Evolutionary conservation across 768 basidiomycete species (phyloP), one percentile per base, ranked within the genome.

Genomic region (Rhizopogon rudus): DNA sequence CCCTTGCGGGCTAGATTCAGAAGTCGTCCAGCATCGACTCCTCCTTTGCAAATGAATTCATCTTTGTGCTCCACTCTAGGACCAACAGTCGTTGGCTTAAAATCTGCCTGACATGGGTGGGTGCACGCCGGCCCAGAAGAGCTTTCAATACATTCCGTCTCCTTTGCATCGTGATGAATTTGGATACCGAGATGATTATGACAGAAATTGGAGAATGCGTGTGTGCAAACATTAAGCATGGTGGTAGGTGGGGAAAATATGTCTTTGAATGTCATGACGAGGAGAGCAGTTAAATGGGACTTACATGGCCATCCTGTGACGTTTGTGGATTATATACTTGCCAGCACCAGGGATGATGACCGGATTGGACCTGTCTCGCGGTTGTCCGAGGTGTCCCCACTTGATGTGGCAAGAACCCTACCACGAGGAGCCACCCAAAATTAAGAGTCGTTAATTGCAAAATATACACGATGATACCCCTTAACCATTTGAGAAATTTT

Each of bases 1-100:
- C 64, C 62, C 53, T 66, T 67, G 43, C 72, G 69, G 28, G 73
- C 64, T 37, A 74, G 50, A 45, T 65, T 48, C n/a, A 73, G 65
- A 12, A 73, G 65, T 56, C 69, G 66, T 41, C 61, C 20, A 6
- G 70, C 65, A 45, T 73, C 71, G 40, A 73, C 73, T 20, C 70
- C 72, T 20, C 73, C 72, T 43, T 65, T 63, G 59, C 71, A 73
- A 28, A 67, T 42, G 40, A 73, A 73, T 45, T 64, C 57, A 10
- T 73, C 71, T 5, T 66, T 71, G 60, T 71, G 73, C n/a, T 60
- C 56, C 7, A 71, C 67, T 44, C 71, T 71, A 4, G 71, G 69
- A 9, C 71, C 71, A 25, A 68, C 62, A 44, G 52, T 63, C 40
- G 61, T 54, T 12, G 64, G 71, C 22, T 54, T 51, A 22, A 61